Evolutionary conservation across 306 rosid species (phyloP).

Genomic region (Erythrophleum fordii): DNA sequence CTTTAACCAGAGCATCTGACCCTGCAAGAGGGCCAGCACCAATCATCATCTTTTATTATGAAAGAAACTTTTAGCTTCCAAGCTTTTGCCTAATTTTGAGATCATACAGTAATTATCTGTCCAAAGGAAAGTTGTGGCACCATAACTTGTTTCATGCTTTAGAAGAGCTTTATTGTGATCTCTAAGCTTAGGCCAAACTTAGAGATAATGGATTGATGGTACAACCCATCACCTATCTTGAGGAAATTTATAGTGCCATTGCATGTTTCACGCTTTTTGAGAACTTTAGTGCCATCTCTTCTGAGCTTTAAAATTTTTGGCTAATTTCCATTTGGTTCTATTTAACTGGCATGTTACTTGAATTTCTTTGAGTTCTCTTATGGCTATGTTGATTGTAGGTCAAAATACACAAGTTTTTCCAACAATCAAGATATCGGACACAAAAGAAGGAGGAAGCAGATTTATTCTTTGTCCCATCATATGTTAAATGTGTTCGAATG

Average conservation of each 20-base stretch:
- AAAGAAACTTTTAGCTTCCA: neutral
- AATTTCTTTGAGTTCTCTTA: neutral
- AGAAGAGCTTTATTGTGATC: neutral
- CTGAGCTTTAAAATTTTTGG: neutral
- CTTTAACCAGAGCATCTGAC: slow-evolving; percentile 1
- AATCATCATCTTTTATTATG: neutral
- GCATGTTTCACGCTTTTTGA: slow-evolving; percentile 1
- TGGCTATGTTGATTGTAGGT: slow-evolving; percentile 56
- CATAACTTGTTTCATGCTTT: neutral
- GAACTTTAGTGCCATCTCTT: neutral
- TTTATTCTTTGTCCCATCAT: slow-evolving; percentile 88
- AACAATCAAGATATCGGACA: slow-evolving; percentile 67
- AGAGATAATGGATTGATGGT: neutral
- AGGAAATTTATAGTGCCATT: neutral
- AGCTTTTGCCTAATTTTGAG: neutral
- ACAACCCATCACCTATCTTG: no score
- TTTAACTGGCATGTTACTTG: neutral
- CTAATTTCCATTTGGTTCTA: neutral
- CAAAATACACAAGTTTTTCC: slow-evolving; percentile 84
- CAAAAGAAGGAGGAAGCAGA: slow-evolving; percentile 86
- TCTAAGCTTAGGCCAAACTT: neutral
- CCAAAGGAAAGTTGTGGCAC: neutral
- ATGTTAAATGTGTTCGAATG: slow-evolving; percentile 89
- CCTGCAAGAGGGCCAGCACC: neutral
- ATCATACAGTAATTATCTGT: neutral